These are phyloP conservation scores for Cryphonectria nitschkei DNA, from an alignment of 2,329 filamentous ascomycete species.

Conservation along the genomic window DNA sequence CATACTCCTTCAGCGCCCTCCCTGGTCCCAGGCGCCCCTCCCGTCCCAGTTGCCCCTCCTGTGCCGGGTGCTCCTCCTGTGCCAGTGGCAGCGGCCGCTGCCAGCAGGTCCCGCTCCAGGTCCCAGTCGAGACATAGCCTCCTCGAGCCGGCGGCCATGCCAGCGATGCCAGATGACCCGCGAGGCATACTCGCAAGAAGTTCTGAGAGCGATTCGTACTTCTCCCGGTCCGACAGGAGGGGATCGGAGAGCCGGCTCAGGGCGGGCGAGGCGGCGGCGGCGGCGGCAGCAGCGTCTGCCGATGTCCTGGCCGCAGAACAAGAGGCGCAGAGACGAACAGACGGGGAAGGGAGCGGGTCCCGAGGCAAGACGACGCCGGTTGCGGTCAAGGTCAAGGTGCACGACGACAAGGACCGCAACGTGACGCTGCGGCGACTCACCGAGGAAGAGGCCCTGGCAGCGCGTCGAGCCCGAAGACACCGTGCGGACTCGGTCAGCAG, in stretches of 20 bases:
- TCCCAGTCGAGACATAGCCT: slow-evolving; percentile 47
- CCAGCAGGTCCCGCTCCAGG: slow-evolving; percentile 36
- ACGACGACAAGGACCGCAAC: slow-evolving; percentile 63
- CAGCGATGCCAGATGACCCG: slow-evolving; percentile 57
- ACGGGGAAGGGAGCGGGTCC: slow-evolving; percentile 39
- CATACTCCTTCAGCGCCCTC: slow-evolving; percentile 17
- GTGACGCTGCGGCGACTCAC: slow-evolving; percentile 65
- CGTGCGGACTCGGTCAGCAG: slow-evolving; percentile 59
- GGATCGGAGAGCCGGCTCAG: slow-evolving; percentile 51
- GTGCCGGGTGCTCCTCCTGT: slow-evolving; percentile 23
- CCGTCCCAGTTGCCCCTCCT: slow-evolving; percentile 21
- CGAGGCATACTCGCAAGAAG: slow-evolving; percentile 47
- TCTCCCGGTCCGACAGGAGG: slow-evolving; percentile 47
- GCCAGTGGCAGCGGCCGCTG: slow-evolving; percentile 23
- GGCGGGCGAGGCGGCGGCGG: slow-evolving; percentile 51
- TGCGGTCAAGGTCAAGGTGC: slow-evolving; percentile 63
- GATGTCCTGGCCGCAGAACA: slow-evolving; percentile 53
- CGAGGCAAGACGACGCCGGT: slow-evolving; percentile 50
- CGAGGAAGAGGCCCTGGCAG: slow-evolving; percentile 59
- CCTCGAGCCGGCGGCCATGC: slow-evolving; percentile 50
- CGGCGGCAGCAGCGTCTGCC: slow-evolving; percentile 52
- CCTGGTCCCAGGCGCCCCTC: slow-evolving; percentile 15
- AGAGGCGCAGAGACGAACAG: slow-evolving; percentile 41
- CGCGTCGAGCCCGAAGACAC: slow-evolving; percentile 43
- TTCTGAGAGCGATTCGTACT: slow-evolving; percentile 49